Percentiles rank a stretch among this genome's conserved stretches.
These are phyloP conservation scores for Suhomyces anneliseae DNA, from an alignment of 1,139 yeast species.

Conservation along the genomic window DNA sequence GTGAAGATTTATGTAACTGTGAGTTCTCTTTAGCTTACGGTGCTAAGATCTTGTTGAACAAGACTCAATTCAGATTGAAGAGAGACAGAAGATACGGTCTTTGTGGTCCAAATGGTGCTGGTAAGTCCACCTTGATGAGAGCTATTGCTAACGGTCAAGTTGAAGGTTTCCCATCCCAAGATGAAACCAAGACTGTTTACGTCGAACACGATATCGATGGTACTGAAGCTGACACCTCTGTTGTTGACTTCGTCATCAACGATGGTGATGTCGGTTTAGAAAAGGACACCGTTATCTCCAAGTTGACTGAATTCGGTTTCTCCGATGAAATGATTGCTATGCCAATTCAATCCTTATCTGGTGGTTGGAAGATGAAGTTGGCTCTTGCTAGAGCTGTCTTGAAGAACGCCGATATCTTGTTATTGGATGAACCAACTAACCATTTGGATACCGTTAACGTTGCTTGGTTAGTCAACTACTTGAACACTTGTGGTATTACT, in stretches of 20 bases:
- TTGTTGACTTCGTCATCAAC: constrained; percentile 80
- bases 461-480: constrained; percentile 99
- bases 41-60: constrained; percentile 99
- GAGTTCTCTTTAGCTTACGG: constrained; percentile 99
- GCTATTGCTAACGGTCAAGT: constrained; percentile 99
- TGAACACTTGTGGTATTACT: constrained; percentile 96
- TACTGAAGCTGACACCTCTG: constrained; percentile 93
- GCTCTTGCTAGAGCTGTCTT: constrained; percentile 99
- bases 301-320: constrained; percentile 88
- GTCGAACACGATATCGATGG: constrained; percentile 99
- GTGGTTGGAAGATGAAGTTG: constrained; percentile 99
- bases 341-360: constrained; percentile 96
- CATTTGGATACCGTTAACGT: constrained; percentile 99
- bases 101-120: constrained; percentile 99
- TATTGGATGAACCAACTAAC: constrained; percentile 99
- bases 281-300: constrained; percentile 63
- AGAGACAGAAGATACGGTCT: constrained; percentile 99
- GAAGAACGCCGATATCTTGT: constrained; percentile 96
- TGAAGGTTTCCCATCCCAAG: constrained; percentile 99
- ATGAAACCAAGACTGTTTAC: constrained; percentile 97
- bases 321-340: constrained; percentile 84
- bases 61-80: constrained; percentile 98
- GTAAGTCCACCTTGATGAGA: constrained; percentile 99
- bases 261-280: constrained; percentile 81
- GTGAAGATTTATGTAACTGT: constrained; percentile 99